Base-by-base conservation (phyloP, 2,329 filamentous ascomycete genomes). In the Fusarium algeriense region DNA sequence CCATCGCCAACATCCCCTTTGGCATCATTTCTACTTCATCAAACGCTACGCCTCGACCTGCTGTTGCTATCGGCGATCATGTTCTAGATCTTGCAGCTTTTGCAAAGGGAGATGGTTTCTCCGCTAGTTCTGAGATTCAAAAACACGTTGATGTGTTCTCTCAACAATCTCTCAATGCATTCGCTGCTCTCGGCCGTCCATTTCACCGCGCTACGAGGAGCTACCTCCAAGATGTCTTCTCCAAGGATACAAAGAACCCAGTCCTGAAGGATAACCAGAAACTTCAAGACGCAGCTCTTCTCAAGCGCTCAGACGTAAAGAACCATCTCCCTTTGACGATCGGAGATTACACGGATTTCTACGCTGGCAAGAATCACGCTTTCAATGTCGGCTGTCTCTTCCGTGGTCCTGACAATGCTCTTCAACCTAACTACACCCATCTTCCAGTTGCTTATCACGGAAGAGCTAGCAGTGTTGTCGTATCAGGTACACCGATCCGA, bases 311-410 rank as follows among this genome's bases (percentile, higher is more conserved):
- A 34, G 85, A 87, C 7, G 87, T 91, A n/a, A 86, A 83, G 66
- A 91, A 87, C 75, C 92, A 95, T 70, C 75, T 95, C 2, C 93
- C 93, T 2, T 88, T 96, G 84, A 84, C 87, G 40, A 93, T 95
- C 75, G 92, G 92, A 35, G 93, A 95, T 78, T 95, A 95, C 78
- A 93, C 93, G 4, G 93, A 96, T 78, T 96, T 95, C 82, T 96
- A 93, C 77, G 93, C 91, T 17, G 92, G 93, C 52, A 83, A 91
- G 75, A 91, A 95, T 77, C 93, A 96, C 80, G 93, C 93, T 8
- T 92, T 90, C 83, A 82, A 82, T 73, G 85, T 92, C 12, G 92
- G 92, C 7, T 86, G 89, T 3, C 85, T 95, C 26, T 94, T 95
- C 81, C 89, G 93, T 37, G 92, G 92, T 0, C 87, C 90, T 0